Evolutionary conservation across 225 moss, liverwort and hornwort genomes (phyloP).

Genomic region (Climacium dendroides): DNA sequence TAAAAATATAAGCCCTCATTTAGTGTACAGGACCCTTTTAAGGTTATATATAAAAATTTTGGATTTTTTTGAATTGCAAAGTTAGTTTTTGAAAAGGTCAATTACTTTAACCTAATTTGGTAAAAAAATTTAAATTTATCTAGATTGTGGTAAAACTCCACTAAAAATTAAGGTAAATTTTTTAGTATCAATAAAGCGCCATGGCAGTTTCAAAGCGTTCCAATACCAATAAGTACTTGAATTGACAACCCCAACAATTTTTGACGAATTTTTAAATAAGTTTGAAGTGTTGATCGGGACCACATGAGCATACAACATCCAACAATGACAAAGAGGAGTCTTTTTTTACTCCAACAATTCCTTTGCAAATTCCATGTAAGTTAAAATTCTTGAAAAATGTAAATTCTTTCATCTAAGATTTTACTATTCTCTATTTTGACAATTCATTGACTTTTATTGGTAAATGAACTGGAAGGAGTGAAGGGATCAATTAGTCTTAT

Average conservation of each 20-base stretch:
- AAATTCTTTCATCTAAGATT: accelerated
- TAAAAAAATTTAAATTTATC: no score
- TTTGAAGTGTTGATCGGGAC: accelerated
- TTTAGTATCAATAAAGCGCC: accelerated
- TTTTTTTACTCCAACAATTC: accelerated
- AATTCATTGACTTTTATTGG: accelerated
- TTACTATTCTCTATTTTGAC: accelerated
- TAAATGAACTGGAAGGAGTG: neutral
- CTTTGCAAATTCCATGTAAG: neutral
- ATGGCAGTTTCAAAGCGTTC: neutral
- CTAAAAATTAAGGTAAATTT: neutral
- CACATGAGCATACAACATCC: accelerated
- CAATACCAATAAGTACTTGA: accelerated
- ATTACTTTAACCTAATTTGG: accelerated
- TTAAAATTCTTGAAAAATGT: neutral
- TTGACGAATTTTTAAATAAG: no score
- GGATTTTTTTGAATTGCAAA: neutral
- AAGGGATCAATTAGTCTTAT: no score
- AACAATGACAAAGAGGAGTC: accelerated
- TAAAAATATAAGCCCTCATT: accelerated
- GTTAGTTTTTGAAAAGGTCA: neutral
- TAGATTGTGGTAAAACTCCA: accelerated
- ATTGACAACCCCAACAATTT: accelerated
- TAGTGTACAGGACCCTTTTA: neutral
- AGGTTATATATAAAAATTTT: neutral